Evolutionary conservation across 208 protist species (phyloP), one percentile per base, ranked within the genome.

Genomic region (Leishmania major): DNA sequence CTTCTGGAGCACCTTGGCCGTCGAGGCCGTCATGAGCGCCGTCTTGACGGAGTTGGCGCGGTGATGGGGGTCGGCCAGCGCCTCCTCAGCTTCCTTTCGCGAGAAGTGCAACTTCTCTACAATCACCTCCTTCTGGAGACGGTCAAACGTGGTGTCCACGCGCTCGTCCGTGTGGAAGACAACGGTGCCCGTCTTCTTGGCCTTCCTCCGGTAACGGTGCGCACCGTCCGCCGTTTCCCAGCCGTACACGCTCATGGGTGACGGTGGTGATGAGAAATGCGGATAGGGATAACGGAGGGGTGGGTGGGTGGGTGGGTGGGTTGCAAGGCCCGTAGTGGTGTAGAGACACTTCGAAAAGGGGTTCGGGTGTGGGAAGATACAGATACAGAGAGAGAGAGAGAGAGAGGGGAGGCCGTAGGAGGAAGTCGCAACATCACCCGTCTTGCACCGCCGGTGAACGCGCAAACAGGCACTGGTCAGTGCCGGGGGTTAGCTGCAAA

Each of bases 111-210:
- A 40, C 45, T 80, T 81, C 62, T 89, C 75, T 25, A 95, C 84
- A 13, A 78, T 76, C 31, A 89, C 79, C 77, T 93, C 88, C 78
- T 90, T 93, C 69, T 89, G 83, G 66, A 97, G 88, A 13, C 90
- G 90, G 43, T 94, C 92, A 73, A 96, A 96, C 25, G 84, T 60
- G 22, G 79, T 77, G 79, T 98, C 95, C 64, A 96, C 86, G 22
- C 71, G 43, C 8, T 91, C 90, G 78, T 96, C 89, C 45, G 77
- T 59, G 87, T 96, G 93, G n/a, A 98, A 84, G 25, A 98, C 95
- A 25, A 98, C 93, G 7, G 91, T 96, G 57, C 95, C 95, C 15
- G 93, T 95, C 84, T 93, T 94, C 79, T 96, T 96, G 22, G 87
- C 85, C 84, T 96, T 96, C 77, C 86, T 89, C 72, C 85, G 89